Conservation (phyloP, 176 grass and related monocot genomes). For the Ensete ventricosum region DNA sequence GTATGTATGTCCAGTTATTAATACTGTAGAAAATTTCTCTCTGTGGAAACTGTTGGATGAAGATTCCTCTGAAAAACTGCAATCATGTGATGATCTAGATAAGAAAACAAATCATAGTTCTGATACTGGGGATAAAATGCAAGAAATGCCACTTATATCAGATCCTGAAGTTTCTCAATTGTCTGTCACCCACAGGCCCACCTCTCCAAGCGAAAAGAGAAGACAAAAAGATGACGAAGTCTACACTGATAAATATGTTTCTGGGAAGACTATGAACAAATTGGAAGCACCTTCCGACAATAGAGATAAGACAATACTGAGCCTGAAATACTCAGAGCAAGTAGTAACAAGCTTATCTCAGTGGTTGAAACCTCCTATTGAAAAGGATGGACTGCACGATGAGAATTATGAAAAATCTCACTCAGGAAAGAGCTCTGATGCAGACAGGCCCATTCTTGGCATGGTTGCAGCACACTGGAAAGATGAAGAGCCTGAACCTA, state of each 20-base stretch:
- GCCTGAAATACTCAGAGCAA: conserved; percentile 25
- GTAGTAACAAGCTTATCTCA: conserved; percentile 53
- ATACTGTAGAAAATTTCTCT: conserved; percentile 1
- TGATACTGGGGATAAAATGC: conserved; percentile 18
- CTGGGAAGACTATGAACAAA: conserved; percentile 11
- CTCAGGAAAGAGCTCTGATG: conserved; percentile 50
- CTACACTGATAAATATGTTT: conserved; percentile 20
- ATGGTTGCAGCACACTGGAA: conserved; percentile 89
- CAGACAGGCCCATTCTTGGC: conserved; percentile 82
- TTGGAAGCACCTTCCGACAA: conserved; percentile 17
- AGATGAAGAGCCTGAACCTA: conserved; percentile 33
- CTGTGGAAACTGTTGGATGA: conserved; percentile 18
- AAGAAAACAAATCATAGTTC: conserved; percentile 20
- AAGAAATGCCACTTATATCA: conserved; percentile 13
- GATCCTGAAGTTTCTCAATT: conserved; percentile 36
- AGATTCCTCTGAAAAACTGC: conserved; percentile 14
- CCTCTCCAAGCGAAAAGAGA: conserved; percentile 32
- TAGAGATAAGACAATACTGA: conserved; percentile 30
- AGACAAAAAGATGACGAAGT: conserved; percentile 3
- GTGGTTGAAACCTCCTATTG: conserved; percentile 72
- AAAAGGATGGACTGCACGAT: conserved; percentile 21
- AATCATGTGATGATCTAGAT: conserved; percentile 19
- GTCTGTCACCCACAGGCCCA: conserved; percentile 25
- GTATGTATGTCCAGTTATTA: conserved; percentile 16
- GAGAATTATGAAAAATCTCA: conserved; percentile 27